Base-by-base conservation (phyloP, 2,329 filamentous ascomycete genomes). In the Pseudogymnoascus sp. region DNA sequence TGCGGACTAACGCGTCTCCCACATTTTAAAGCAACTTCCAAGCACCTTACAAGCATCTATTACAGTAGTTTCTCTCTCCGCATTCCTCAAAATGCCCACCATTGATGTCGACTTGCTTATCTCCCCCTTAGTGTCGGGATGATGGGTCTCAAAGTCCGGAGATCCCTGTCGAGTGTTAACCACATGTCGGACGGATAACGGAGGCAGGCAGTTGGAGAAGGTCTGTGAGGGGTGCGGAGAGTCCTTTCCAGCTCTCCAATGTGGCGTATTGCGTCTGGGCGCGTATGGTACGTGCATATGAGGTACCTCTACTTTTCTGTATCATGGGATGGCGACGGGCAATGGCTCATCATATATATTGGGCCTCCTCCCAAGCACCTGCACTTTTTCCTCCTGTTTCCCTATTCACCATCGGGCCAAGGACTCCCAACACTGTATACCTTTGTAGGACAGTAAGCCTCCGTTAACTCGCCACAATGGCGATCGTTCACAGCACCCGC, bases 141-240 rank as follows among this genome's bases (percentile, higher is more conserved):
- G 46, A 56, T 56, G 46, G 26, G 8, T 31, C 46, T 16, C 26
- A 26, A 31, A 16, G 26, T 24, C 26, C n/a, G 26, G 46, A 31
- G n/a, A 56, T 19, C 26, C 46, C n/a, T 33, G 46, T 56, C n/a
- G n/a, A 19, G 7, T 33, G 4, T 8, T n/a, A 56, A 56, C 46
- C 46, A 56, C 46, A 56, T 56, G 46, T 56, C 46, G 46, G 46
- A 56, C 26, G 46, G 26, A 56, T n/a, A 56, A 56, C 46, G 26
- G 26, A 33, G 26, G 26, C 6, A 56, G 8, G 26, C n/a, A 56
- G 46, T 56, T 56, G 26, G 46, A 33, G 46, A 56, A 33, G 46
- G 46, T 33, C 46, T 56, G 46, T 19, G 46, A 16, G 46, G 46
- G 26, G 46, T 56, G 46, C 46, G 46, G 46, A 56, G 50, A 33